Evolutionary conservation across 2,329 filamentous ascomycete genomes (phyloP).

Genomic region (Exophiala calicioides): DNA sequence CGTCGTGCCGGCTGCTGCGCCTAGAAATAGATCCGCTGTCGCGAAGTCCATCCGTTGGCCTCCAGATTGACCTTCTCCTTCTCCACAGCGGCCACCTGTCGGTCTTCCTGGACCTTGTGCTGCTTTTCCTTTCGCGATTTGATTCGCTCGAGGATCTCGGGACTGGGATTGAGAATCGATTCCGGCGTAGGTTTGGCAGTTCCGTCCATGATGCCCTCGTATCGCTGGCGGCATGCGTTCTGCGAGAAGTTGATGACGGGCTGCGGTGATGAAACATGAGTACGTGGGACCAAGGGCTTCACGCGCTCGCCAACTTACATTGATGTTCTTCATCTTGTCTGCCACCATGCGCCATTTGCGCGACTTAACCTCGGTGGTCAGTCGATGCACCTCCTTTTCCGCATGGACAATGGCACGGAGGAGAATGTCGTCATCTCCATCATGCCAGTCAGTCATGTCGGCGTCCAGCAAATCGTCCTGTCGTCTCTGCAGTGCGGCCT

Average conservation of each 20-base stretch:
- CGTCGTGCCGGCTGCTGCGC: too few species aligned
- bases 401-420: constrained; percentile 42
- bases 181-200: constrained; percentile 49
- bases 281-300: too few species aligned
- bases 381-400: constrained; percentile 45
- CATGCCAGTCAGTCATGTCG: constrained; percentile 52
- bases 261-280: constrained; percentile 1
- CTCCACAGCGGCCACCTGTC: constrained; percentile 3
- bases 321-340: constrained; percentile 44
- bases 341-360: constrained; percentile 49
- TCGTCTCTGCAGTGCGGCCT: constrained; percentile 43
- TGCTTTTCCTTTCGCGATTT: constrained; percentile 27
- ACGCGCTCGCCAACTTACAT: constrained; percentile 28
- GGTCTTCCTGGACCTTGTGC: constrained; percentile 20
- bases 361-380: constrained; percentile 43
- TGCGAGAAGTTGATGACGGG: constrained; percentile 46
- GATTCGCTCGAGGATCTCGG: constrained; percentile 29
- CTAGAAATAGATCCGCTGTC: constrained; percentile 24
- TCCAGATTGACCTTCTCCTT: constrained; percentile 27
- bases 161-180: constrained; percentile 26
- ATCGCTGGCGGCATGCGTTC: constrained; percentile 49
- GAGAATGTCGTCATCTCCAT: constrained; percentile 51
- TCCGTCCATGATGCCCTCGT: constrained; percentile 43
- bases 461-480: constrained; percentile 50
- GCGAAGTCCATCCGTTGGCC: constrained; percentile 29